Percentiles rank a stretch among this genome's conserved stretches.
Evolutionary conservation across 1,139 yeast species (phyloP).

Genomic region (Yamadazyma sp.): DNA sequence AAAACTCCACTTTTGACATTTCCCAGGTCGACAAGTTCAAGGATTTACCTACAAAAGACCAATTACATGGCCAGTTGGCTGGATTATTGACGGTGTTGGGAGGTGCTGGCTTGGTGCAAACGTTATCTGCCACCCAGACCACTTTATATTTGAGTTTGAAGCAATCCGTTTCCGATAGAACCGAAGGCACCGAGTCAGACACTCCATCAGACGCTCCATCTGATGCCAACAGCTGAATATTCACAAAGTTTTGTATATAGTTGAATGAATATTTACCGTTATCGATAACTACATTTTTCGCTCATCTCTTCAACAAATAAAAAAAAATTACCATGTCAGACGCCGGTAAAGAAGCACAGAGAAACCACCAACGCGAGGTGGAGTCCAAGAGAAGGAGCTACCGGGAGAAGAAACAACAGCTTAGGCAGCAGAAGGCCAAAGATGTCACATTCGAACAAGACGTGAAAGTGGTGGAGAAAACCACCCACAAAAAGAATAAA

Average conservation of each 20-base stretch:
- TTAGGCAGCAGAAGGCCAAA: constrained; percentile 35
- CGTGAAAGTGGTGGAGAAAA: neutral
- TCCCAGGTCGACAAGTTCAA: constrained; percentile 62
- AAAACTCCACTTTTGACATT: constrained; percentile 54
- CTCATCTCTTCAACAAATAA: constrained; percentile 3
- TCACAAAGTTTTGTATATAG: constrained; percentile 3
- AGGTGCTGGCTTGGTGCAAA: constrained; percentile 86
- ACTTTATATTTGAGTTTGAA: constrained; percentile 72
- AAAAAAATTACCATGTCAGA: constrained; percentile 5
- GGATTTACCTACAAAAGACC: constrained; percentile 67
- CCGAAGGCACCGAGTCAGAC: constrained; percentile 9
- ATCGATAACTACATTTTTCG: neutral
- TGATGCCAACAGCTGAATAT: too few relatives aligned
- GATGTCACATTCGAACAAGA: constrained; percentile 28
- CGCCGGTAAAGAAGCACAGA: constrained; percentile 25
- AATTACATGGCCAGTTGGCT: constrained; percentile 77
- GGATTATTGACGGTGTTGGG: constrained; percentile 83
- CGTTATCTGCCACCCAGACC: constrained; percentile 69
- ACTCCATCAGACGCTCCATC: too few relatives aligned
- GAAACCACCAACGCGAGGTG: constrained; percentile 29
- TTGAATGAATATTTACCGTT: neutral
- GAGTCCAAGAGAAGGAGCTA: constrained; percentile 41
- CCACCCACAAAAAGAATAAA: constrained; percentile 1
- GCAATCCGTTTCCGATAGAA: constrained; percentile 51
- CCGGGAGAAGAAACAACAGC: constrained; percentile 37